Conservation (phyloP, 1,284 basidiomycete species). For the Prillingera fragicola region DNA sequence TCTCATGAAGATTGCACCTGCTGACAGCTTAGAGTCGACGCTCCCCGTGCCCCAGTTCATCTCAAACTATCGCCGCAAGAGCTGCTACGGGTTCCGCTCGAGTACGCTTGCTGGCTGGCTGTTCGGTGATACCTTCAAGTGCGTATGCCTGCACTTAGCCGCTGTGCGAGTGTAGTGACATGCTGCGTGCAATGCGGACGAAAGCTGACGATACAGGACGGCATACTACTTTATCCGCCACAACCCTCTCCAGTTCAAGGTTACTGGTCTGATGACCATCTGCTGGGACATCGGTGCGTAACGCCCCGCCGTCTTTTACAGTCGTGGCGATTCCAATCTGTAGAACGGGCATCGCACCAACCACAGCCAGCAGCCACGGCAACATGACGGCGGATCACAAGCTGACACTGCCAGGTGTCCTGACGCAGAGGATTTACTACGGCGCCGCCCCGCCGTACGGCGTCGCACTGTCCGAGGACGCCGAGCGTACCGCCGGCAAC, state of each 20-base stretch:
- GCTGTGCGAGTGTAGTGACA: no score
- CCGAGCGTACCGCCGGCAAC: neutral
- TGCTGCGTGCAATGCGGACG: neutral
- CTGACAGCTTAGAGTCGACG: conserved; percentile 46
- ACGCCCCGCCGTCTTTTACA: neutral
- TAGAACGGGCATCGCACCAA: neutral
- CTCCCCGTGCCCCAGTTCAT: conserved; percentile 54
- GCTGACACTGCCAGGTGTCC: conserved; percentile 27
- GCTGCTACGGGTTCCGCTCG: conserved; percentile 51
- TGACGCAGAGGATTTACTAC: conserved; percentile 36
- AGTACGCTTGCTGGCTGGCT: conserved; percentile 50
- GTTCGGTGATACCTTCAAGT: conserved; percentile 49
- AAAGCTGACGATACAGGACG: conserved; percentile 26
- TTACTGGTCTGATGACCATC: conserved; percentile 45
- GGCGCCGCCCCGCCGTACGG: conserved; percentile 23
- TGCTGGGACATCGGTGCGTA: conserved; percentile 44
- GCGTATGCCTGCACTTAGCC: conserved; percentile 2
- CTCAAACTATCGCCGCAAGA: conserved; percentile 50
- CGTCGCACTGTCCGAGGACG: conserved; percentile 4
- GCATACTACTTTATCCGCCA: conserved; percentile 50
- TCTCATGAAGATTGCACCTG: neutral
- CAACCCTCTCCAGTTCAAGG: conserved; percentile 50
- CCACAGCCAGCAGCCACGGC: neutral
- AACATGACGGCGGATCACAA: neutral
- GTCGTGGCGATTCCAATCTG: neutral